Conservation (phyloP, 257 asterid species). For the Striga asiatica region DNA sequence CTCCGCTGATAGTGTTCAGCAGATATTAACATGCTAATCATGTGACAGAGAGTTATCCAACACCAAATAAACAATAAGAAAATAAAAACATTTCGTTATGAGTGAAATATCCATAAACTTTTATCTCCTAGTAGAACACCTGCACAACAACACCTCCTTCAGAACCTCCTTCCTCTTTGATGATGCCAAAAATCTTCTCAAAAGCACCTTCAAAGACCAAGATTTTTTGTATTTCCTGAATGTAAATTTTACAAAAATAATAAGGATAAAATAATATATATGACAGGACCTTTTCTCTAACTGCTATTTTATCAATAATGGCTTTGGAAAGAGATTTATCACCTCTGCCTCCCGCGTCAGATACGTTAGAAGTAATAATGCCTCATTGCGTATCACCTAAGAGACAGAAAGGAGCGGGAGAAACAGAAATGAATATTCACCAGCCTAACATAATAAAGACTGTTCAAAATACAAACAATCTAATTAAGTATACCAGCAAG, state of each 20-base stretch:
- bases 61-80: neutral
- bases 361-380: conserved; percentile 63
- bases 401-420: neutral
- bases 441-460: neutral
- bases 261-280: neutral
- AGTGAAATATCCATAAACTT: neutral
- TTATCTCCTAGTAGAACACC: conserved; percentile 31
- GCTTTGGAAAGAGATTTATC: neutral
- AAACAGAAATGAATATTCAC: neutral
- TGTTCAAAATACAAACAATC: neutral
- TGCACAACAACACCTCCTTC: conserved; percentile 97
- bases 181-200: conserved; percentile 78
- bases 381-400: conserved; percentile 78
- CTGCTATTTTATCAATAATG: neutral
- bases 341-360: conserved; percentile 99
- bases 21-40: conserved; percentile 3
- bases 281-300: neutral
- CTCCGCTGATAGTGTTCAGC: neutral
- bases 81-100: neutral
- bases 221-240: conserved; percentile 96
- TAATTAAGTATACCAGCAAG: conserved; percentile 11
- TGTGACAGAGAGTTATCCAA: neutral
- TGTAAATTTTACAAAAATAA: conserved; percentile 5
- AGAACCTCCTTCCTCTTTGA: conserved; percentile 92
- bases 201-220: conserved; percentile 90